Evolutionary conservation across 441 rosid genomes (phyloP), one percentile per base, ranked within the genome.

Genomic region (Macaranga tanarius): DNA sequence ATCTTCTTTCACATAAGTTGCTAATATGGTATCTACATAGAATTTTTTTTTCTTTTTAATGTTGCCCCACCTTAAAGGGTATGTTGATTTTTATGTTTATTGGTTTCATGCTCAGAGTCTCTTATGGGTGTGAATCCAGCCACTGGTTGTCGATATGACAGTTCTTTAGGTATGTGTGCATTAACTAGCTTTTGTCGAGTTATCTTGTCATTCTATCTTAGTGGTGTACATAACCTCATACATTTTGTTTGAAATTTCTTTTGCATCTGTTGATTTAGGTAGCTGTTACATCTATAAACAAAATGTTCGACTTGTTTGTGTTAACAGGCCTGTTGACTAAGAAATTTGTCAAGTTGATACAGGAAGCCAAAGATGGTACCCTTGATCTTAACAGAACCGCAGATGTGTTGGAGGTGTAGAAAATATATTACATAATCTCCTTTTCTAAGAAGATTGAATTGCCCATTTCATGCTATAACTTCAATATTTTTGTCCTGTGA

Each of bases 361-460:
- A 86, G 50, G 91, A 87, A 66, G 88, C 91, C 68, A 80, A 91
- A 72, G 93, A 91, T 81, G 93, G 98, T 45, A 86, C 89, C 60
- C 93, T 92, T 79, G 95, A 92, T 82, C 81, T 92, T 60, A 91
- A 92, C 78, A 73, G 61, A 59, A 85, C 93, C 73, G 95, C 97
- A 38, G 89, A 83, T 75, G 86, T 85, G 42, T 84, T 93, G 82
- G 89, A 89, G 94, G 97, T 89, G 83, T 78, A 45, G 50, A 44
- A 26, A 66, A 26, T 76, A 16, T 57, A 38, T 67, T 56, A 19
- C 70, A 25, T 72, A 16, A 11, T 40, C 54, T 69, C 34, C 28
- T n/a, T 38, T 19, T n/a, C 19, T 23, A 50, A 54, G 68, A 65
- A 28, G 61, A 25, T 45, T 66, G 20, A 52, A 45, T 58, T 45